Evolutionary conservation across 75 land plant genomes (phyloP).

Genomic region (Pinus taeda): DNA sequence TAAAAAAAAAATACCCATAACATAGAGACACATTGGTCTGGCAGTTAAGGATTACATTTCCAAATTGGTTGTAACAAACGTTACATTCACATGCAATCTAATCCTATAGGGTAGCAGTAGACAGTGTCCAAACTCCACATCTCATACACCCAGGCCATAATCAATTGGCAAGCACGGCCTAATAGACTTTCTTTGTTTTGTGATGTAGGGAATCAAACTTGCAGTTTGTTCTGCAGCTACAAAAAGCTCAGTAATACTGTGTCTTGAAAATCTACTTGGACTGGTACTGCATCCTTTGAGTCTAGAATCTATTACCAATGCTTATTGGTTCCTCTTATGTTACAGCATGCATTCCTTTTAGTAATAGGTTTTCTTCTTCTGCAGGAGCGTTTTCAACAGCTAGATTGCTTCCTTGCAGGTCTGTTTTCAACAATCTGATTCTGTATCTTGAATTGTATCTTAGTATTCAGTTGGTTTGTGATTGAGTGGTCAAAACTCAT

Average conservation of each 20-base stretch:
- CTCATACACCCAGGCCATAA: background rate
- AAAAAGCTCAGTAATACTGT: slow-evolving; percentile 94
- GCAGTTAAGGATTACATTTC: background rate
- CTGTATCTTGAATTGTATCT: background rate
- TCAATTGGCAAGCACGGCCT: background rate
- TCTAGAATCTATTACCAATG: background rate
- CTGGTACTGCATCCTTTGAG: slow-evolving; percentile 36
- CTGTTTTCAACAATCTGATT: background rate
- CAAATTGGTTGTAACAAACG: background rate
- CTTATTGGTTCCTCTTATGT: slow-evolving; percentile 2
- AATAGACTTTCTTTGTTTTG: background rate
- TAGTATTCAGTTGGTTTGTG: background rate
- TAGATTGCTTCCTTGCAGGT: slow-evolving; percentile 94
- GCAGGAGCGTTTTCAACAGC: slow-evolving; percentile 70
- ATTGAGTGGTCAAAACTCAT: background rate
- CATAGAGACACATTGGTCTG: background rate
- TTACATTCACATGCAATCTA: background rate
- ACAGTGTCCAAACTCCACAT: background rate
- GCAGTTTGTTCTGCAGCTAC: slow-evolving; percentile 99
- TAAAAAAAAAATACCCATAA: background rate
- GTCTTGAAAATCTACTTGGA: slow-evolving; percentile 90
- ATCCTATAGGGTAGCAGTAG: background rate
- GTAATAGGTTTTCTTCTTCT: slow-evolving; percentile 4
- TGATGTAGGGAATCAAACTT: slow-evolving; percentile 72
- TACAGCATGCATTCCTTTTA: background rate